Evolutionary conservation across 352 stramenopile genomes (phyloP), one percentile per base, ranked within the genome.

Genomic region (Pythium plurisporium): DNA sequence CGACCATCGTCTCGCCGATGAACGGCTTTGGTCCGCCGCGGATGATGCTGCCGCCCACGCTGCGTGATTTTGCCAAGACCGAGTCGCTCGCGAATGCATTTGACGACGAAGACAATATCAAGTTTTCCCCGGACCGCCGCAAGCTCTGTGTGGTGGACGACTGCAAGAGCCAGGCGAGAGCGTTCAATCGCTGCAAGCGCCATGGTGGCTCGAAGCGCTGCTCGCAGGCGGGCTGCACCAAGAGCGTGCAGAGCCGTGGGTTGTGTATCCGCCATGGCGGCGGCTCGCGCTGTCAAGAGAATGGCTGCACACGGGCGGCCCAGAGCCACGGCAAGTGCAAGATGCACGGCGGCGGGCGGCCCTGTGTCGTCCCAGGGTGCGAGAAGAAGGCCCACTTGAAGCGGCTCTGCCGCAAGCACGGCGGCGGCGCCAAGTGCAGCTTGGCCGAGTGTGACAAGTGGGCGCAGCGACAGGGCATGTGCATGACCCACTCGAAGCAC

Each of bases 381-480:
- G 82, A 89, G 56, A 91, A 91, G 75, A 91, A 89, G 59, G 82
- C 82, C 19, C 82, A 91, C 44, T 42, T 95, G 27, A 91, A 92
- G 59, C 73, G 81, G 10, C 55, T 95, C 30, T 95, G 85, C 36
- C 85, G 85, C 26, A 85, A 89, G 62, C 85, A 95, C 65, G 85
- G 85, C 40, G 85, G 85, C 3, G 85, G 85, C 27, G 71, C 78
- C 42, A 93, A 93, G 59, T 95, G 85, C 63, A 76, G 62, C 43
- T 41, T 86, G 4, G 8, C 55, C 8, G 78, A 68, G 5, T 94
- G 85, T 27, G 74, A 91, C 6, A 94, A 94, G 62, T 94, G 85
- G 85, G 82, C 82, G 4, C 85, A 94, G 55, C 80, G 82, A 17
- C 70, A 86, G 29, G 79, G 79, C 45, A 88, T 91, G 82, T 94